Evolutionary conservation across 371 early-diverging fungal species (phyloP), one percentile per base, ranked within the genome.

Genomic region (Syncephalastrum sp.): DNA sequence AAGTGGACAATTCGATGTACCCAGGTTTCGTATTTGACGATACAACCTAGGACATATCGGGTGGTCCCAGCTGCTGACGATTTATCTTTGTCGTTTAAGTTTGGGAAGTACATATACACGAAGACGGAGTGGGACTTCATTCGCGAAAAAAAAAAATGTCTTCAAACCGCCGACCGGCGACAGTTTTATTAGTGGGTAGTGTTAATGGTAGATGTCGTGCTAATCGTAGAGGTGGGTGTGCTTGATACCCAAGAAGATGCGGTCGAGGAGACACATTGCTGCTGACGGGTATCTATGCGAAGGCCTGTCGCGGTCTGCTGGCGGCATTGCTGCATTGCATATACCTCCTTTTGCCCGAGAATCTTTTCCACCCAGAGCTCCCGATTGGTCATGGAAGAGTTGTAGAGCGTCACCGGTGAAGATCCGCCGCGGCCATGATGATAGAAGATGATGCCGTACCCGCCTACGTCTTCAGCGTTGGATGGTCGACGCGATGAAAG

Each of bases 331-430:
- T 54, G 33, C 19, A 19, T 17, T 29, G 29, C 27, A 7, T 17
- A 24, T n/a, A 51, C 21, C 50, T 63, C 57, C 45, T 63, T 52
- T 67, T 91, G 91, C 51, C 86, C 82, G 53, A 83, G 77, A 44
- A 95, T 89, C 63, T 86, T 85, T 54, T 91, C 89, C 42, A 86
- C 64, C 96, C 96, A 95, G 23, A 89, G 75, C 57, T 82, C 81
- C 24, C 91, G 83, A 42, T 88, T 91, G 0, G 91, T 85, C 19
- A 77, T 65, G 16, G 86, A 82, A 10, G 77, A 73, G 1, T 90
- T 89, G 48, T 87, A 86, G 25, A 96, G 69, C 0, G 89, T 86
- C 57, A 89, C 68, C 19, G 82, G 59, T 10, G 82, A 74, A 8
- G 66, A 52, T 0, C 89, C 89, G 14, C 79, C 65, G 5, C 87